Base-by-base conservation (phyloP, 805 yeast genomes). In the Torulaspora gathmanii region DNA sequence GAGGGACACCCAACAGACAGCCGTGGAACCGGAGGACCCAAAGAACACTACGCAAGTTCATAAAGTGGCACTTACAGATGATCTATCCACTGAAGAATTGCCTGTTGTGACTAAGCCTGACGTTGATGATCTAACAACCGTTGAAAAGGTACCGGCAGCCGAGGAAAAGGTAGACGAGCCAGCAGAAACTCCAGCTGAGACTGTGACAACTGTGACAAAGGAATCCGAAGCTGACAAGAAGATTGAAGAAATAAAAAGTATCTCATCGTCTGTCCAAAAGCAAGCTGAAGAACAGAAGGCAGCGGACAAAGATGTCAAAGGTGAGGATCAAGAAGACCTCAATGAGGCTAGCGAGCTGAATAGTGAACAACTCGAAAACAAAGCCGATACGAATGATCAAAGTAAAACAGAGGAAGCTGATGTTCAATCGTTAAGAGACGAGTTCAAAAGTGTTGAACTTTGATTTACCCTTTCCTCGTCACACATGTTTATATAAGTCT, bases 401-500 rank as follows among this genome's bases (percentile, higher is more conserved):
- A 37, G 30, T 8, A 33, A 22, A 5, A 37, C 50, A 12, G 26
- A 28, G 22, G 45, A 31, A 33, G 11, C 39, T 25, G 36, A 28
- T 37, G 28, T 35, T 20, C 36, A 46, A 34, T 10, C 47, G 16
- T 36, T 53, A 20, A 51, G 54, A 34, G 58, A 57, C 27, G 64
- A 59, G 36, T 55, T 63, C 44, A 65, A 63, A 50, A 58, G 45
- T 40, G 60, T 64, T 20, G 41, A 38, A 17, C 65, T 38, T 50
- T 61, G 46, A 59, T 30, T 6, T 25, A 34, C 25, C n/a, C 27
- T 34, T 16, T 29, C 17, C 23, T 34, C 31, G 37, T 36, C 15
- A 29, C 38, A 29, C 27, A 16, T 40, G 25, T 37, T 26, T 35
- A 44, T 35, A 27, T 34, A 35, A 39, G 31, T 29, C 37, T 30